Conservation (phyloP, 805 yeast genomes). For the Wickerhamiella musiphila region DNA sequence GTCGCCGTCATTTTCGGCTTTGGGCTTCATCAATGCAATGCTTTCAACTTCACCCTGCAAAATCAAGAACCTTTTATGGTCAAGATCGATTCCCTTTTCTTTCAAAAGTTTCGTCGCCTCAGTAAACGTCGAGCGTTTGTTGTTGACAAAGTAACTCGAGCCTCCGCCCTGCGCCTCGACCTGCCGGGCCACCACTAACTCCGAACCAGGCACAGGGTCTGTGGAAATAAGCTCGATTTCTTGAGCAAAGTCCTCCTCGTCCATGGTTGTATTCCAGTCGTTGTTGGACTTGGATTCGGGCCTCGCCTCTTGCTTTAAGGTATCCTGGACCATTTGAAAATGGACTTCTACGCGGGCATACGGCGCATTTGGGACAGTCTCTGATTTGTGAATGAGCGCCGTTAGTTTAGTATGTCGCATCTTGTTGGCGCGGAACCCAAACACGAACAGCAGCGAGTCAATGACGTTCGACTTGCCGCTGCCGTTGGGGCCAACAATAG, state of each 20-base stretch:
- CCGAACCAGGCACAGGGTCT: slow-evolving; percentile 36
- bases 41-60: slow-evolving; percentile 97
- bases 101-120: slow-evolving; percentile 61
- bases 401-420: slow-evolving; percentile 93
- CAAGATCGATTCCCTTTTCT: slow-evolving; percentile 78
- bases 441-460: slow-evolving; percentile 88
- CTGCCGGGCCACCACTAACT: slow-evolving; percentile 56
- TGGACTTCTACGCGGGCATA: slow-evolving; percentile 85
- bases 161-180: slow-evolving; percentile 30
- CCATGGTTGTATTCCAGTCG: too few species aligned
- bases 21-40: slow-evolving; percentile 96
- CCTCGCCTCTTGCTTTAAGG: too few species aligned
- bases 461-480: slow-evolving; percentile 96
- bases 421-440: slow-evolving; percentile 90
- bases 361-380: slow-evolving; percentile 41
- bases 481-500: slow-evolving; percentile 97
- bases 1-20: slow-evolving; percentile 80
- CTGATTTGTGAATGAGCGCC: slow-evolving; percentile 85
- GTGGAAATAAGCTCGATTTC: slow-evolving; percentile 16
- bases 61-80: slow-evolving; percentile 85
- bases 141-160: slow-evolving; percentile 65
- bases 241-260: too few species aligned
- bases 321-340: slow-evolving; percentile 60
- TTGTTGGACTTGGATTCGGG: too few species aligned
- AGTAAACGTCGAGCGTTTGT: slow-evolving; percentile 49